Evolutionary conservation across 257 asterid species (phyloP).

Genomic region (Salvia miltiorrhiza): DNA sequence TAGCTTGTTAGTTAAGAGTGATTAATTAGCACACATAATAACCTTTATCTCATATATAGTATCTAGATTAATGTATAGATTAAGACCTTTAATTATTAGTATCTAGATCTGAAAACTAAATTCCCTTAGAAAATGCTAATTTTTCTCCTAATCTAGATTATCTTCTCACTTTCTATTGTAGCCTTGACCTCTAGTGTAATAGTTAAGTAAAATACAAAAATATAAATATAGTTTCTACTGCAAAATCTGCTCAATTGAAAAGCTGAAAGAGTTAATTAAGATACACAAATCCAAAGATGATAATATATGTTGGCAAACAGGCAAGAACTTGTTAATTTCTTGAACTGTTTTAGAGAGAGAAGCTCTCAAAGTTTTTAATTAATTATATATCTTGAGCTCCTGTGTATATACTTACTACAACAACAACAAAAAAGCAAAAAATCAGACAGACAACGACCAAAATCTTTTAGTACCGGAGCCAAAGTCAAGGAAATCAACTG

Average conservation of each 20-base stretch:
- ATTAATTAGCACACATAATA: slow-evolving; percentile 4
- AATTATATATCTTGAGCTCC: not conserved
- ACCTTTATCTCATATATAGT: not conserved
- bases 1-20: slow-evolving; percentile 7
- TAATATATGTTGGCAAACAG: slow-evolving; percentile 1
- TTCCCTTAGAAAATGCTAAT: not conserved
- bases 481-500: not conserved
- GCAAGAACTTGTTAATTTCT: not conserved
- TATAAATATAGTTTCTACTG: not conserved
- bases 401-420: not conserved
- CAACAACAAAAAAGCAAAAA: not conserved
- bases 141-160: not conserved
- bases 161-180: not conserved
- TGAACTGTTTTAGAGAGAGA: not conserved
- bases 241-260: not conserved
- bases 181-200: not conserved
- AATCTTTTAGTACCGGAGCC: not conserved
- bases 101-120: slow-evolving; percentile 21
- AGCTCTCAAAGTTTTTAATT: too few relatives aligned
- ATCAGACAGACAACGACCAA: not conserved
- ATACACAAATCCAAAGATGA: not conserved
- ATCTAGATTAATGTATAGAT: not conserved
- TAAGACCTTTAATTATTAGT: not conserved
- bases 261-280: not conserved
- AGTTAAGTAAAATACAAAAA: not conserved